Evolutionary conservation across 306 rosid genomes (phyloP).

Genomic region (Cucumis sativus): Cucumber_9930_V3 NC_026658.2:1468001-1468500

Average conservation of each 20-base stretch:
- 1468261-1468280: constrained; percentile 89
- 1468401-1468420: constrained; percentile 16
- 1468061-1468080: constrained; percentile 82
- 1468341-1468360: constrained; percentile 29
- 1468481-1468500: constrained; percentile 25
- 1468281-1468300: constrained; percentile 80
- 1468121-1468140: not conserved
- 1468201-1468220: not conserved
- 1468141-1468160: not conserved
- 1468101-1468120: constrained; percentile 3
- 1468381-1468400: constrained; percentile 9
- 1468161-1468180: not conserved
- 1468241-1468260: constrained; percentile 43
- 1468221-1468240: not conserved
- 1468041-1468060: constrained; percentile 75
- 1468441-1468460: constrained; percentile 94
- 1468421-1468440: constrained; percentile 94
- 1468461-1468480: constrained; percentile 93
- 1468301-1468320: constrained; percentile 86
- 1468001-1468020: not conserved
- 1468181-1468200: not conserved
- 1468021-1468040: constrained; percentile 6
- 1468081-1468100: constrained; percentile 63
- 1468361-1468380: constrained; percentile 8
- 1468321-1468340: constrained; percentile 93